These are phyloP conservation scores for Rhexocercosporidium sp. DNA, from an alignment of 2,329 filamentous ascomycete species.

Conservation along the genomic window DNA sequence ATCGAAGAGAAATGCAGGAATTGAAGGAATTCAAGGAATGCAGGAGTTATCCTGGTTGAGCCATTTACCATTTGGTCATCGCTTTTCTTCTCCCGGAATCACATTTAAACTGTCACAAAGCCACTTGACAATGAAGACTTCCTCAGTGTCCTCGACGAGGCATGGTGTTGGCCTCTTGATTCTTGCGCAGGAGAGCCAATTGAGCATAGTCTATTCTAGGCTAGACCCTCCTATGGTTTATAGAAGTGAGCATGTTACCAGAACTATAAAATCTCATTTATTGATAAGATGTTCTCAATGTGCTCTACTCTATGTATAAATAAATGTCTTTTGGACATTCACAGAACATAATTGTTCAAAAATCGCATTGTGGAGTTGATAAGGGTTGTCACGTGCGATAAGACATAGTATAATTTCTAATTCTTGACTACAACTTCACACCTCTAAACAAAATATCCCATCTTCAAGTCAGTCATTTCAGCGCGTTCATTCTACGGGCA, in stretches of 20 bases:
- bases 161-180: too few species aligned
- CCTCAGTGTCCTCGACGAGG: too few species aligned
- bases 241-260: too few species aligned
- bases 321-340: too few species aligned
- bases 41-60: neutral
- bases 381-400: neutral
- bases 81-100: neutral
- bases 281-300: too few species aligned
- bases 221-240: too few species aligned
- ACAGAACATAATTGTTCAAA: neutral
- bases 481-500: neutral
- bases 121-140: too few species aligned
- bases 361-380: neutral
- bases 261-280: too few species aligned
- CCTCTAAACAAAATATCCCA: neutral
- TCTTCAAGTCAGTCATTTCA: neutral
- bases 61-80: neutral
- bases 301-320: too few species aligned
- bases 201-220: too few species aligned
- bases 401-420: neutral
- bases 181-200: too few species aligned
- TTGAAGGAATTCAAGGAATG: neutral
- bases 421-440: neutral
- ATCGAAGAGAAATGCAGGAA: neutral
- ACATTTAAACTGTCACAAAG: too few species aligned